Percentiles rank a stretch among this genome's conserved stretches.
Evolutionary conservation across 148 eudicot genomes (phyloP).

Genomic region (Silene latifolia): DNA sequence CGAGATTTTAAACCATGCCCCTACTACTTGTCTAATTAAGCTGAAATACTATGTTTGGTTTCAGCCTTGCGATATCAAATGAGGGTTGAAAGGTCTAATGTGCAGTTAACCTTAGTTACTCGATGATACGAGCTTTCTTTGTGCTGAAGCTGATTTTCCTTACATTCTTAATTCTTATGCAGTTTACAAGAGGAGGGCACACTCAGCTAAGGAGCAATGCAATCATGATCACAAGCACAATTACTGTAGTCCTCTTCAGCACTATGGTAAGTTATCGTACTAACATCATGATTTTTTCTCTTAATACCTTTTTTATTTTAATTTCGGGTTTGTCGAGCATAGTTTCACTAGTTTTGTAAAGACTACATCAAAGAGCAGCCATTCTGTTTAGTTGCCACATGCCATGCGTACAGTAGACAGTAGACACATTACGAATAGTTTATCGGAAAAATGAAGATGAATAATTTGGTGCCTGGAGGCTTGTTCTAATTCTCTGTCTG

Average conservation of each 20-base stretch:
- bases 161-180: constrained; percentile 25
- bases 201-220: constrained; percentile 60
- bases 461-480: too few species aligned
- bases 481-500: too few species aligned
- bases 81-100: constrained; percentile 3
- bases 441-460: too few species aligned
- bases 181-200: constrained; percentile 75
- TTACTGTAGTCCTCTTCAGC: constrained; percentile 68
- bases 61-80: too few species aligned
- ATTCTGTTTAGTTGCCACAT: background rate
- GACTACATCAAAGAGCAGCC: background rate
- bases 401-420: too few species aligned
- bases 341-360: background rate
- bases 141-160: background rate
- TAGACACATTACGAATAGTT: too few species aligned
- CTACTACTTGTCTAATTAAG: too few species aligned
- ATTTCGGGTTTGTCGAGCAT: background rate
- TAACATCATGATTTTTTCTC: background rate
- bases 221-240: constrained; percentile 78
- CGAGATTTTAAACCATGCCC: too few species aligned
- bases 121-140: background rate
- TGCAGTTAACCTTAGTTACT: background rate
- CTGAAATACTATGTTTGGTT: too few species aligned
- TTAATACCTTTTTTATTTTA: background rate
- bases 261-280: constrained; percentile 49